phyloP scores from a whole-genome alignment of 129 eudicot species.

The Tagetes patula region DNA sequence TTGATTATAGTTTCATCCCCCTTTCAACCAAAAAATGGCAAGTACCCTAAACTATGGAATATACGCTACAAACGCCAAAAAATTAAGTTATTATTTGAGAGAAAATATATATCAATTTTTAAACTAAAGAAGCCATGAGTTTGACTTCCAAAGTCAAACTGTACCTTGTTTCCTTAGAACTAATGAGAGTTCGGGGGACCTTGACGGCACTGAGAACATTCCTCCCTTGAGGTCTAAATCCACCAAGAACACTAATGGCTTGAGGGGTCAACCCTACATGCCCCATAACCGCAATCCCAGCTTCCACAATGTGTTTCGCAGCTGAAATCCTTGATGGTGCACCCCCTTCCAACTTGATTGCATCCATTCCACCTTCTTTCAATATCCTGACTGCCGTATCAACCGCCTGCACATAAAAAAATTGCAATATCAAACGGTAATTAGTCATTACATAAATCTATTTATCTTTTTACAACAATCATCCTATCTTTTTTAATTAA shows the following conservation, averaged over 20 bases:
- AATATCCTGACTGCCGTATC: conserved; percentile 83
- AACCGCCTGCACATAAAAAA: conserved; percentile 79
- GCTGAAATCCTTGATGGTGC: conserved; percentile 92
- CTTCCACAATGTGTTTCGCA: conserved; percentile 89
- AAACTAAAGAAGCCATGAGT: neutral
- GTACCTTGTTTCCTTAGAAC: neutral
- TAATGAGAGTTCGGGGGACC: conserved; percentile 34
- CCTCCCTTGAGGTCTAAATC: conserved; percentile 96
- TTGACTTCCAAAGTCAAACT: conserved; percentile 7
- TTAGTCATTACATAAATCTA: neutral
- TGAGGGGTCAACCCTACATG: conserved; percentile 98
- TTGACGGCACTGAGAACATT: conserved; percentile 82
- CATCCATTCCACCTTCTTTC: conserved; percentile 99
- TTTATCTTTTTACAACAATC: neutral
- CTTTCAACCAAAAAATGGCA: neutral
- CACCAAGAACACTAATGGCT: conserved; percentile 98
- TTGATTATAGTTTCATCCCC: neutral
- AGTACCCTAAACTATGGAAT: neutral
- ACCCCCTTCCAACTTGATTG: conserved; percentile 94
- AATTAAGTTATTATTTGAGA: neutral
- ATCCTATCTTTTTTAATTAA: neutral
- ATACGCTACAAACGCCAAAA: neutral
- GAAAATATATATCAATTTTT: neutral
- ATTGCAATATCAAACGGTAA: conserved; percentile 27
- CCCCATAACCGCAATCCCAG: conserved; percentile 97